A percentile compares a stretch with the other conserved stretches of the same genome.
These are phyloP conservation scores for Colletotrichum siamense DNA, from an alignment of 2,329 filamentous ascomycete genomes.

Conservation along the genomic window DNA sequence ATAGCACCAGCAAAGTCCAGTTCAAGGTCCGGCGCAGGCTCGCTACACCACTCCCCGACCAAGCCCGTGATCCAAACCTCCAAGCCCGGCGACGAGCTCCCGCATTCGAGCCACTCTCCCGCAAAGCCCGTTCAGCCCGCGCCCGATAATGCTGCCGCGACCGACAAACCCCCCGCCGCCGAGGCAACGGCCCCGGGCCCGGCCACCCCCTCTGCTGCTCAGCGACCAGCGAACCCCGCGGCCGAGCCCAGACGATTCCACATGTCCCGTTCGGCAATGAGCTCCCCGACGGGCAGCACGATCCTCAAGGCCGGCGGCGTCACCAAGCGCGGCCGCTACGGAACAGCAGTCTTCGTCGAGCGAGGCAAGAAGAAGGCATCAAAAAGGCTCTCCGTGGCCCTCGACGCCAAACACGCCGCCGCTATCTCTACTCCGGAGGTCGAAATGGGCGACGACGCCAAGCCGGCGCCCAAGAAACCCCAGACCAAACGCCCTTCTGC, in stretches of 20 bases:
- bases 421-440: background rate
- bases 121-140: conserved; percentile 13
- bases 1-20: conserved; percentile 33
- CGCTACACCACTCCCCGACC: conserved; percentile 19
- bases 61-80: conserved; percentile 57
- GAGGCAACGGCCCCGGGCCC: background rate
- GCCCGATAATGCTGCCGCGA: background rate
- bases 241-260: conserved; percentile 59
- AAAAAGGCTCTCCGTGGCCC: conserved; percentile 25
- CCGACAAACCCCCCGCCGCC: background rate
- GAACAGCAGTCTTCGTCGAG: conserved; percentile 62
- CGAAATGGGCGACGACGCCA: background rate
- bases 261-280: conserved; percentile 54
- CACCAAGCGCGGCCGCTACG: conserved; percentile 46
- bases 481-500: conserved; percentile 10
- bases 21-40: conserved; percentile 26
- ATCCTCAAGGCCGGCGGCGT: conserved; percentile 29
- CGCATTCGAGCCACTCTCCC: conserved; percentile 26
- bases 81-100: conserved; percentile 39
- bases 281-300: conserved; percentile 31
- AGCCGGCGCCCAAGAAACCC: conserved; percentile 11
- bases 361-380: conserved; percentile 45
- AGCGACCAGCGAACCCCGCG: conserved; percentile 18
- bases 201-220: background rate
- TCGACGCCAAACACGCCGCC: conserved; percentile 22